Conservation (phyloP, 176 grass and related monocot genomes). For the Oryza punctata region DNA sequence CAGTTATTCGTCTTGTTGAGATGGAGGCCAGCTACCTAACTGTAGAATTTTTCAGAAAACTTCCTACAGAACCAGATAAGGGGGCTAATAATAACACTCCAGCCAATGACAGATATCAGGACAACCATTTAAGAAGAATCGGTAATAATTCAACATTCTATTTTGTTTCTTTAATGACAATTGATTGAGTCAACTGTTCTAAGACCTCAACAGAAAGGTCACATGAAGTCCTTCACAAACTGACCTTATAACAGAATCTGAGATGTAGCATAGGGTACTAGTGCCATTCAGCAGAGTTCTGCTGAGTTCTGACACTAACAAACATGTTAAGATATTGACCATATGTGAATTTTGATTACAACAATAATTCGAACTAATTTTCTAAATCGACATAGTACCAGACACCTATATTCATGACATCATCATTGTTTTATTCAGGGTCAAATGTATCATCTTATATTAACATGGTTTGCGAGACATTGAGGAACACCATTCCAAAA, state of each 20-base stretch:
- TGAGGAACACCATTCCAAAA: conserved; percentile 94
- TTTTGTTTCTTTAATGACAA: not conserved
- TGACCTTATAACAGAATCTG: not conserved
- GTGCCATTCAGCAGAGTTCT: not conserved
- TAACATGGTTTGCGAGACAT: conserved; percentile 87
- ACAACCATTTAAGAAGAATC: conserved; percentile 92
- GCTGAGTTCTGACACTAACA: not conserved
- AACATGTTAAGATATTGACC: not conserved
- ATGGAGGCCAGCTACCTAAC: conserved; percentile 98
- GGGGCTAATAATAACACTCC: conserved; percentile 62
- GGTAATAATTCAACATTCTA: conserved; percentile 58
- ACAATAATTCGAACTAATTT: not conserved
- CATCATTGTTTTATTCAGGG: conserved; percentile 49
- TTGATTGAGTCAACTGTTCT: not conserved
- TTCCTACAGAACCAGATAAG: conserved; percentile 93
- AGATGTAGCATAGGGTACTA: not conserved
- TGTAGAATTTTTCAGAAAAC: conserved; percentile 98
- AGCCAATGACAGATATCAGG: conserved; percentile 80
- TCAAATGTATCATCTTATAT: conserved; percentile 97
- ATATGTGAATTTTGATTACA: not conserved
- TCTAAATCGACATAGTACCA: conserved; percentile 1
- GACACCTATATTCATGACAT: not conserved
- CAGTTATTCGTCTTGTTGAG: conserved; percentile 92
- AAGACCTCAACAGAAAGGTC: not conserved
- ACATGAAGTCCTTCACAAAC: not conserved